Base-by-base conservation (phyloP, 2,329 filamentous ascomycete genomes). In the Colletotrichum eremochloae region DNA sequence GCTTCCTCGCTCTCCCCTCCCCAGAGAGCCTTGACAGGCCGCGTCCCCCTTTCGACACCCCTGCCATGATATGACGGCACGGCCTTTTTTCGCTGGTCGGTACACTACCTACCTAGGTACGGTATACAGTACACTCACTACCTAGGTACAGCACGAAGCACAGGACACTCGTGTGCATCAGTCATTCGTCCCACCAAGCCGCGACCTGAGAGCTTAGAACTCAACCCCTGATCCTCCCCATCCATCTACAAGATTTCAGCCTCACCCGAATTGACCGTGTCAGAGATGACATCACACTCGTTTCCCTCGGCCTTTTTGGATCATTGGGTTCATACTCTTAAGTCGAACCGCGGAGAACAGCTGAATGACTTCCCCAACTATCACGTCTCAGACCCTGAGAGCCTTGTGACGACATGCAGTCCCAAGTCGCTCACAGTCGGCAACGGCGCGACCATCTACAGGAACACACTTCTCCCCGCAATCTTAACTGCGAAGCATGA, bases 401-500 rank as follows among this genome's bases (percentile, higher is more conserved):
- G 79, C 12, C 82, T 91, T 66, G 81, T 89, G 67, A 86, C 85
- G 6, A 83, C 81, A 24, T 88, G 87, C 68, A 77, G 75, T 1
- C 86, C 85, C 0, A 81, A 79, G 24, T 82, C 83, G 6, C 87
- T 92, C 74, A 83, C 83, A 36, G 79, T 91, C 20, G 90, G 90
- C 68, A 91, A 88, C 0, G 90, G 90, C 7, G 82, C 86, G 24
- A 86, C 86, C 5, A 85, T 92, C 40, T 90, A 87, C 76, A 84
- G 85, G 0, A 82, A 84, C 50, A 82, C 84, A 4, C 83, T 94
- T 8, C 81, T 92, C 0, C 89, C 92, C 1, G 88, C 90, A 11
- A 86, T 95, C 4, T 81, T 88, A 5, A 78, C 82, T 0, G 91
- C 93, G 2, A 83, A 87, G 46, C 82, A 86, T 60, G 93, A 94